Conservation (phyloP, 2,329 filamentous ascomycete genomes). For the Emmonsiellopsis sp. region DNA sequence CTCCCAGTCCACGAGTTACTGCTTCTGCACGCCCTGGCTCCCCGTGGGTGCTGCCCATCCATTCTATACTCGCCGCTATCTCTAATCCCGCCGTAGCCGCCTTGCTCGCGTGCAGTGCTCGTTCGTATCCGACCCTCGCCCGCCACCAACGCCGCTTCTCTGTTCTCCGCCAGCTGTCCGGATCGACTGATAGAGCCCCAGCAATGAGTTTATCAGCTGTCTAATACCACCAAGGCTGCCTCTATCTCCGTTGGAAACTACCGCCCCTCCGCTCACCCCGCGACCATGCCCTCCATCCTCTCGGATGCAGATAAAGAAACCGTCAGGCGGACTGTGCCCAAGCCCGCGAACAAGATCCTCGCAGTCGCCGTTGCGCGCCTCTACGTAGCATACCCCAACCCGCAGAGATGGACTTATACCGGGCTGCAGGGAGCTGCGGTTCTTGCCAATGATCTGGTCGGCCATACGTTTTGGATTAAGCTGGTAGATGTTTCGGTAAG, state of each 20-base stretch:
- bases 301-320: constrained; percentile 92
- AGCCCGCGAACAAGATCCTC: constrained; percentile 93
- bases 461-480: constrained; percentile 95
- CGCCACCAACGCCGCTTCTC: background rate
- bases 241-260: background rate
- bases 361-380: constrained; percentile 87
- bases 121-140: too few relatives aligned
- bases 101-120: too few relatives aligned
- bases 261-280: constrained; percentile 1
- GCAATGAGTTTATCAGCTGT: too few relatives aligned
- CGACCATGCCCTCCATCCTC: constrained; percentile 55
- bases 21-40: too few relatives aligned
- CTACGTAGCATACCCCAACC: constrained; percentile 84
- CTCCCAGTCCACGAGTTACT: too few relatives aligned
- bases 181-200: too few relatives aligned
- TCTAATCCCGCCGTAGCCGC: too few relatives aligned
- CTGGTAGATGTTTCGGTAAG: constrained; percentile 90
- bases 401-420: constrained; percentile 82
- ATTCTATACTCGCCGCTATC: too few relatives aligned
- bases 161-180: too few relatives aligned
- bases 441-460: constrained; percentile 85
- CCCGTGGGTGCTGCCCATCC: too few relatives aligned
- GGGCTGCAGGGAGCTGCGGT: constrained; percentile 87
- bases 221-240: too few relatives aligned
- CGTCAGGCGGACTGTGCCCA: constrained; percentile 88